Evolutionary conservation across 805 yeast genomes (phyloP), one percentile per base, ranked within the genome.

Genomic region (Brettanomyces sp.): DNA sequence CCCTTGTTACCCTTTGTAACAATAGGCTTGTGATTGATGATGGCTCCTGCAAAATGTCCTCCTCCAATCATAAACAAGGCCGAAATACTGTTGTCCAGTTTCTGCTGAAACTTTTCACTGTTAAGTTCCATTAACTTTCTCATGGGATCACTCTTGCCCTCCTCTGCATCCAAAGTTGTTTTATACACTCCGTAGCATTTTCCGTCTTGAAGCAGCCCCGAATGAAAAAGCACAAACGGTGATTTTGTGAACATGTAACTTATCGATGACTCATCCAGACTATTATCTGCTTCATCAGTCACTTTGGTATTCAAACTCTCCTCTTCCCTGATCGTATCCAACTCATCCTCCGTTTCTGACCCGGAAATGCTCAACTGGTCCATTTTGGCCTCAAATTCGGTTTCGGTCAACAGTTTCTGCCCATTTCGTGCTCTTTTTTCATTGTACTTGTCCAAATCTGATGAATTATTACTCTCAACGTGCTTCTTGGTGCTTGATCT

Each of bases 11-110:
- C 87, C 52, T 74, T 75, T 2, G 74, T 71, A 36, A 68, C 69
- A 43, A 69, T 67, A 23, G 77, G 82, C 42, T 70, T 70, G 57
- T 90, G 97, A 1, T 88, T 79, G 7, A 93, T 72, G 39, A 93
- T 84, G 0, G 96, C 96, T 18, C 93, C 99, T 0, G 98, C 96
- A 69, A 93, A 93, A 66, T 93, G 97, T 38, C 99, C 99, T 39
- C 98, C 97, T 13, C 97, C 97, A 45, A 93, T 77, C 96, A 93
- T 87, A 53, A 93, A 76, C 11, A 93, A 63, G 0, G 95, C 95
- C 4, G 95, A 85, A 40, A 72, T 72, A 3, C 67, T 65, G 0
- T 56, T 49, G 3, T 58, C 44, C 2, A 55, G 42, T 1, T 49
- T 45, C 39, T 51, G 37, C 39, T 49, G 53, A 36, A 53, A 61